These are phyloP conservation scores for Neurospora africana DNA, from an alignment of 495 filamentous ascomycete genomes.

Conservation along the genomic window DNA sequence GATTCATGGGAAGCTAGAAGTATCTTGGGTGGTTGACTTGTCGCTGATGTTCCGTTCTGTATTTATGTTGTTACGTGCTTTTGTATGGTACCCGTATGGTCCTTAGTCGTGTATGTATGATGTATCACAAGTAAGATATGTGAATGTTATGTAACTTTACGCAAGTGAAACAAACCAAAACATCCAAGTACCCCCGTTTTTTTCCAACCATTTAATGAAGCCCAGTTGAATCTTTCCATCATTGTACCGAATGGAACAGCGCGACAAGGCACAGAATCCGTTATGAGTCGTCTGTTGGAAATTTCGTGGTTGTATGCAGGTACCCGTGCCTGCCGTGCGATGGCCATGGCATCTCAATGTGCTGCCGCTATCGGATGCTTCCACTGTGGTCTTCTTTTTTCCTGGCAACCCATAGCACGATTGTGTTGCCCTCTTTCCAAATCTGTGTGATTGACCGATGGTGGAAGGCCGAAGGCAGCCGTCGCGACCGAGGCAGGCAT, in stretches of 20 bases:
- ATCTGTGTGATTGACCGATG: background rate
- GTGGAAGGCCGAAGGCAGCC: background rate
- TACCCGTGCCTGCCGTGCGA: background rate
- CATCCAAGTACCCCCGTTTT: background rate
- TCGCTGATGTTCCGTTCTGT: background rate
- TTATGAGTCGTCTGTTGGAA: background rate
- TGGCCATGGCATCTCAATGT: background rate
- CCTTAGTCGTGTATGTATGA: too few species aligned
- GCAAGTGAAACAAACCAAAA: background rate
- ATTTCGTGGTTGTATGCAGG: background rate
- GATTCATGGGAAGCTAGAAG: background rate
- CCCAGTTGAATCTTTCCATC: background rate
- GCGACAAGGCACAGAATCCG: background rate
- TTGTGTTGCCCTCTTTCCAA: background rate
- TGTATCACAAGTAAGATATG: background rate
- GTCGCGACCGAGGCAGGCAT: background rate
- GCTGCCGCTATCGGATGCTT: background rate
- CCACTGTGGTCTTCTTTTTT: background rate
- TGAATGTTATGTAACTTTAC: background rate
- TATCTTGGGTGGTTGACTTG: background rate
- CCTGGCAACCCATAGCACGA: background rate
- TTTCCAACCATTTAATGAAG: background rate
- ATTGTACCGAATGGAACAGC: background rate
- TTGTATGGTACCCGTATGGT: background rate
- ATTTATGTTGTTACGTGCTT: background rate